Base-by-base conservation (phyloP, 208 protist species). In the Phytomonas francai region DNA sequence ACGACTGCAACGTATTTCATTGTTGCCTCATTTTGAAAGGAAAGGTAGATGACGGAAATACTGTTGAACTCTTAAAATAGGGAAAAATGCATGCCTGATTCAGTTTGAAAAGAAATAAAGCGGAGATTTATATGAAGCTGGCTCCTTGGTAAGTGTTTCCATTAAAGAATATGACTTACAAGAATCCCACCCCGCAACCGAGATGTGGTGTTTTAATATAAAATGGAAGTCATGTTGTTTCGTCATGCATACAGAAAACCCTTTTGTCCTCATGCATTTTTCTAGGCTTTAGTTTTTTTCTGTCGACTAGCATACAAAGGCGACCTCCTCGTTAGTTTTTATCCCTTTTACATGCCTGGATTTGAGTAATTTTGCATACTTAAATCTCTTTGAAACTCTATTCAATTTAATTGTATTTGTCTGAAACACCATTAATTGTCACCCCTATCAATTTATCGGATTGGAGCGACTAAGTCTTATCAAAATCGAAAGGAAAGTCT, bases 1-100 rank as follows among this genome's bases (percentile, higher is more conserved):
- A 9, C 39, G 39, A 49, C 39, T 49, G 39, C 39, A 19, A 49
- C 14, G 4, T 49, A 22, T 49, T 49, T 49, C 39, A 49, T 49
- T 49, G 39, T 49, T 49, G 39, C 14, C 4, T 2, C 6, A 49
- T 19, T 49, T 49, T 49, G 6, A 49, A 49, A 49, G 1, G 6
- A 1, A 49, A 49, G 14, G 12, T 12, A 19, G 16, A 49, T 49
- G 39, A 19, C 39, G 39, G 2, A 49, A 3, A 49, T 3, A 31
- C 16, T 61, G 58, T 28, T 61, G 58, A 28, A 61, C 31, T 16
- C 58, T 61, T 34, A 36, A 28, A 61, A 61, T n/a, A 14, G 19
- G 2, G 25, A 22, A 28, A 61, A 61, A 34, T 36, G 58, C 58
- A 34, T 36, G 58, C 3, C 28, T 36, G 58, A 61, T 19, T 61